phyloP scores from a whole-genome alignment of 352 stramenopile species.

The Phytophthora ohioensis region DNA sequence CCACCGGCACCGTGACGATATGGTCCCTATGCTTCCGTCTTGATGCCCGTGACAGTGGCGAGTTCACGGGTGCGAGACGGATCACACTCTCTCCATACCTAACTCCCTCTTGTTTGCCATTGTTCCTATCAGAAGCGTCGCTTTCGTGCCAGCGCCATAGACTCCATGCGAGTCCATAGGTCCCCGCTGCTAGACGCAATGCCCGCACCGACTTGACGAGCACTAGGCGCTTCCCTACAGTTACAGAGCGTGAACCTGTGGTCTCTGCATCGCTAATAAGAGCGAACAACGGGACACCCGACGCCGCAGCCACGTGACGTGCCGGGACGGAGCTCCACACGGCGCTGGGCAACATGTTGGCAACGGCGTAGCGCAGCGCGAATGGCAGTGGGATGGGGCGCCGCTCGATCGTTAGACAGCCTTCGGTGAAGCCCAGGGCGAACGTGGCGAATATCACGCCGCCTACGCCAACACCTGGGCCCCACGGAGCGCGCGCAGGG shows the following conservation, averaged over 20 bases:
- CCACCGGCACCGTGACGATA: conserved; percentile 38
- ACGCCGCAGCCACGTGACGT: conserved; percentile 53
- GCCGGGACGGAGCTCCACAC: conserved; percentile 66
- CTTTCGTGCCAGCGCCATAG: conserved; percentile 39
- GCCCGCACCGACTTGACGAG: conserved; percentile 59
- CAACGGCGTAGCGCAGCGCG: conserved; percentile 60
- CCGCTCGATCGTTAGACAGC: conserved; percentile 60
- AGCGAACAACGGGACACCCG: conserved; percentile 38
- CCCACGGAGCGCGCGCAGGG: conserved; percentile 2
- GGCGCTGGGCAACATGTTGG: conserved; percentile 67
- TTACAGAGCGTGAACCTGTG: conserved; percentile 14
- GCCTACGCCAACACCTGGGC: conserved; percentile 19
- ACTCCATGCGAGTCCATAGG: conserved; percentile 72
- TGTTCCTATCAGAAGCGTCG: background rate
- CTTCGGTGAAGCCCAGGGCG: conserved; percentile 69
- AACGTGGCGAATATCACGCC: conserved; percentile 42
- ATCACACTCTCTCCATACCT: conserved; percentile 50
- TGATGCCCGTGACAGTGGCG: conserved; percentile 53
- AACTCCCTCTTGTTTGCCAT: background rate
- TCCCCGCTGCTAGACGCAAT: conserved; percentile 56
- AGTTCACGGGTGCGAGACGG: conserved; percentile 53
- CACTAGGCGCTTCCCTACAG: conserved; percentile 48
- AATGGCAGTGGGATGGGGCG: conserved; percentile 78
- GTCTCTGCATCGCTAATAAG: conserved; percentile 36
- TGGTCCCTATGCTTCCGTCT: conserved; percentile 57